phyloP scores from a whole-genome alignment of 495 filamentous ascomycete genomes.

The Xylaria palmicola region DNA sequence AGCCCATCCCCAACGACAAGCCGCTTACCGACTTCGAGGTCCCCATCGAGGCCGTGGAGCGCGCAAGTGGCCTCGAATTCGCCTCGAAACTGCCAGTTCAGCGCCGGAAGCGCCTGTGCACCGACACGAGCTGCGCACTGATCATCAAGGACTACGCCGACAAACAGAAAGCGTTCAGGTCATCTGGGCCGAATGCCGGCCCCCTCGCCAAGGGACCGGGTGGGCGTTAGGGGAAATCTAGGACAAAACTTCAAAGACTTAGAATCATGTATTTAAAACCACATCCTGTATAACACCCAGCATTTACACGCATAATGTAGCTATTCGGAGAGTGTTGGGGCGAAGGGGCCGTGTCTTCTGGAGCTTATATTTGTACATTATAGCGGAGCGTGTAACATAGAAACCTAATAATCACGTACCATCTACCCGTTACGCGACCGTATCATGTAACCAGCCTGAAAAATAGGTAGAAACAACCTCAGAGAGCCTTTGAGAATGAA shows the following conservation, averaged over 20 bases:
- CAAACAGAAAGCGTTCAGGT: slow-evolving; percentile 58
- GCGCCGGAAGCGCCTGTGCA: slow-evolving; percentile 77
- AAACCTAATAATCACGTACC: slow-evolving; percentile 4
- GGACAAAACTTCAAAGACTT: not conserved
- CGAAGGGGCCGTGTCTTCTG: not conserved
- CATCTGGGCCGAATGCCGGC: slow-evolving; percentile 2
- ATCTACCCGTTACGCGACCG: no score
- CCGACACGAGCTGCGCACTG: slow-evolving; percentile 77
- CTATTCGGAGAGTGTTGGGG: not conserved
- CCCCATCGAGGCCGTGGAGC: slow-evolving; percentile 85
- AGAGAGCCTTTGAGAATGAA: not conserved
- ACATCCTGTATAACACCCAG: not conserved
- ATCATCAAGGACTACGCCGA: slow-evolving; percentile 76
- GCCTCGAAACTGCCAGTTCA: slow-evolving; percentile 69
- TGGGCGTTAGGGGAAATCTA: not conserved
- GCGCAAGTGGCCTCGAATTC: slow-evolving; percentile 90
- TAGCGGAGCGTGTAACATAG: not conserved
- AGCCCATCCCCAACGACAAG: slow-evolving; percentile 81
- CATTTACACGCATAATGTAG: not conserved
- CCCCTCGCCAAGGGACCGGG: slow-evolving; percentile 17
- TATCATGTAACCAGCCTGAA: no score
- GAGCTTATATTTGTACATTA: not conserved
- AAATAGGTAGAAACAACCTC: not conserved
- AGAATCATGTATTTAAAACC: slow-evolving; percentile 1
- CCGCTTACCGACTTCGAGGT: slow-evolving; percentile 89